Evolutionary conservation across 805 yeast genomes (phyloP).

Genomic region (Priceomyces melissophilus): DNA sequence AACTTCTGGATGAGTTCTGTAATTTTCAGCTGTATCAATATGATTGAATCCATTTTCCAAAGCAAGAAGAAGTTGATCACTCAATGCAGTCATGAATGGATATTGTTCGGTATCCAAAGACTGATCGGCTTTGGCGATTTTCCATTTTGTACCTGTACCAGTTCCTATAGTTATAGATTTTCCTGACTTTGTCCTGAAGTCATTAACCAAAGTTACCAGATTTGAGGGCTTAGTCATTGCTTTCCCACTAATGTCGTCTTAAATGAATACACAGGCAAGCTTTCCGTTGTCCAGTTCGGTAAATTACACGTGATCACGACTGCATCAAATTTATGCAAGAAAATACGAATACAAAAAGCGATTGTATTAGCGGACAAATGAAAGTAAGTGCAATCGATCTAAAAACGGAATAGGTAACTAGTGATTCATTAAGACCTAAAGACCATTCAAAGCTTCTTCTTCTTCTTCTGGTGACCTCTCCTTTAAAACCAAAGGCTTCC

Average conservation of each 20-base stretch:
- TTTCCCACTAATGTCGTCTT: too few species aligned
- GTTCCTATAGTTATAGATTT: constrained; percentile 39
- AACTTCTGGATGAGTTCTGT: constrained; percentile 56
- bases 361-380: not conserved
- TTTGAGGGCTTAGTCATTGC: too few species aligned
- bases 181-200: constrained; percentile 34
- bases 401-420: not conserved
- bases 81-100: constrained; percentile 26
- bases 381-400: not conserved
- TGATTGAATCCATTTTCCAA: constrained; percentile 55
- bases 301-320: too few species aligned
- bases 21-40: constrained; percentile 66
- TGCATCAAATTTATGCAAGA: too few species aligned
- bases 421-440: constrained; percentile 7
- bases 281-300: too few species aligned
- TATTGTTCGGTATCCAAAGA: constrained; percentile 14
- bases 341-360: too few species aligned
- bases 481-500: constrained; percentile 85
- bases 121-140: constrained; percentile 21
- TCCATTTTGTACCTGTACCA: constrained; percentile 47
- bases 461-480: constrained; percentile 68
- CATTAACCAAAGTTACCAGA: constrained; percentile 3
- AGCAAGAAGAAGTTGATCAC: constrained; percentile 44
- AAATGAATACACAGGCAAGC: too few species aligned
- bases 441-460: constrained; percentile 40